A percentile compares a stretch with the other conserved stretches of the same genome.
These are phyloP conservation scores for Lycium ferocissimum DNA, from an alignment of 257 asterid genomes.

Conservation along the genomic window DNA sequence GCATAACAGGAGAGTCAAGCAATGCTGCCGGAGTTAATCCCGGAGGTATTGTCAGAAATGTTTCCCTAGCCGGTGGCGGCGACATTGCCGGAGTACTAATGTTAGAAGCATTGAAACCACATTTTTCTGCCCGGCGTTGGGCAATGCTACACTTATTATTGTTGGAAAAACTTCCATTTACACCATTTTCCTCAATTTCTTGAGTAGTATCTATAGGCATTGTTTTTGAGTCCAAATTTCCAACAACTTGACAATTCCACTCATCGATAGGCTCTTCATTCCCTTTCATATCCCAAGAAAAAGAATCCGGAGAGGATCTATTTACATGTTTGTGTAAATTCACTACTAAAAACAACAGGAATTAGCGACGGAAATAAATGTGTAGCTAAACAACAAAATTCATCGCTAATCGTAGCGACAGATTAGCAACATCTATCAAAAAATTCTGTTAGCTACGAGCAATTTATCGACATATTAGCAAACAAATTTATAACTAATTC, in stretches of 20 bases:
- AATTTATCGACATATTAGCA: no score
- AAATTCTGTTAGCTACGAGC: no score
- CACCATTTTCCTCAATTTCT: background rate
- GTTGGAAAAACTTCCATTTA: constrained; percentile 23
- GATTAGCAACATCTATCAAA: background rate
- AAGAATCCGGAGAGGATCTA: no score
- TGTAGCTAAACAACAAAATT: background rate
- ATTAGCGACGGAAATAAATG: background rate
- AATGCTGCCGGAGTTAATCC: constrained; percentile 69
- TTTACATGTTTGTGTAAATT: constrained; percentile 7
- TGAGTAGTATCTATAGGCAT: background rate
- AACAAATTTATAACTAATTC: no score
- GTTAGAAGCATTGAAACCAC: constrained; percentile 57
- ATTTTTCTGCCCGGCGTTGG: constrained; percentile 59
- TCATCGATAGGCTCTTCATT: constrained; percentile 26
- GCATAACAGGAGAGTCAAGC: constrained; percentile 79
- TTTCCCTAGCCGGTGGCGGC: constrained; percentile 29
- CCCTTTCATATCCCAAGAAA: constrained; percentile 25
- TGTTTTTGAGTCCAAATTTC: background rate
- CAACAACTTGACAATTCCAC: background rate
- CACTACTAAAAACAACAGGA: background rate
- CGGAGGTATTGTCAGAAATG: constrained; percentile 57
- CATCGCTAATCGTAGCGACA: background rate
- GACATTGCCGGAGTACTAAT: constrained; percentile 30
- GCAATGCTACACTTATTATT: constrained; percentile 52